Base-by-base conservation (phyloP, 768 basidiomycete species). In the Dacryopinax spathularia region DNA sequence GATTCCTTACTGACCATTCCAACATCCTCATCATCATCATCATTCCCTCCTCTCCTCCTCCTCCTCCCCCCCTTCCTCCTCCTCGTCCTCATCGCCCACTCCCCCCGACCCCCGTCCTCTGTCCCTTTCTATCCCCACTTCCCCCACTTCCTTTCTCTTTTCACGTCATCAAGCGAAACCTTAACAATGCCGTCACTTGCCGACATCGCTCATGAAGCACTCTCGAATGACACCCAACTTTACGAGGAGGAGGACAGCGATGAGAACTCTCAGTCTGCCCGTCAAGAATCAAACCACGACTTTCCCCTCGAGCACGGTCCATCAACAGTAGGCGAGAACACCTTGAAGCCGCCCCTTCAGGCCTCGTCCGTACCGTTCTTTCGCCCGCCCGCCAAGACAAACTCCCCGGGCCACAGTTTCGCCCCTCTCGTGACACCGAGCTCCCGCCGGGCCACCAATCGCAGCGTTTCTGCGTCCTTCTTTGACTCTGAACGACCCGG, bases 21-120 rank as follows among this genome's bases (percentile, higher is more conserved):
- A n/a, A n/a, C n/a, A n/a, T n/a, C n/a, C n/a, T n/a, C n/a, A n/a
- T n/a, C n/a, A n/a, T n/a, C n/a, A n/a, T n/a, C n/a, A n/a, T n/a
- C n/a, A n/a, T n/a, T n/a, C n/a, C n/a, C n/a, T n/a, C n/a, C n/a
- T n/a, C n/a, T n/a, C n/a, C n/a, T n/a, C n/a, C n/a, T n/a, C n/a
- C n/a, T n/a, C n/a, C n/a, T n/a, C n/a, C n/a, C n/a, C n/a, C n/a
- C n/a, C n/a, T n/a, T n/a, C n/a, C n/a, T n/a, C n/a, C n/a, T n/a
- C n/a, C n/a, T n/a, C 71, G n/a, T 76, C 78, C n/a, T 71, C 68
- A 60, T 48, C 29, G 63, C 62, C 67, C 10, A 27, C 62, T 27
- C 39, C 63, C 22, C 12, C 12, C 12, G 10, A 43, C 73, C 71
- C 25, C 72, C 73, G 56, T 75, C 75, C 10, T 76, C 76, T 5